Conservation (phyloP, 1,139 yeast species). For the Spathaspora sp. region DNA sequence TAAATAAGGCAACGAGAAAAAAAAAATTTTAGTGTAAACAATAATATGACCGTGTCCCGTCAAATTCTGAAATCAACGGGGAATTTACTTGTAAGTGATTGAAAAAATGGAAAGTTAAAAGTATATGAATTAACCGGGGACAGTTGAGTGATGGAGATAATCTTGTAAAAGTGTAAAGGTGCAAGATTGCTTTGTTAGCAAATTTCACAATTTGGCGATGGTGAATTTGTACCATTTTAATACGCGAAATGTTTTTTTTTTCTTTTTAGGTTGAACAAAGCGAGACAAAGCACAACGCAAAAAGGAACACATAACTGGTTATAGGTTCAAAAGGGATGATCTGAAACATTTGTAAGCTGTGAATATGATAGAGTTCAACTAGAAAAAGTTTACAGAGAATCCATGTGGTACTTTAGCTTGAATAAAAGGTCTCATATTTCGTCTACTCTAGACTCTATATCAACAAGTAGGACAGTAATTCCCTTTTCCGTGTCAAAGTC, state of each 20-base stretch:
- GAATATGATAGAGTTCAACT: not conserved
- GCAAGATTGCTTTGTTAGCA: not conserved
- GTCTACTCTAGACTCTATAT: not conserved
- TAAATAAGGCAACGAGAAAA: not conserved
- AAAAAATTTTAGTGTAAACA: not conserved
- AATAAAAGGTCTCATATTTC: not conserved
- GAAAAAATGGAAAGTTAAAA: not conserved
- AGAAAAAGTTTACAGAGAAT: not conserved
- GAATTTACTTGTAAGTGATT: no score
- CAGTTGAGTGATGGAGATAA: not conserved
- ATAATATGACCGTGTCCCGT: not conserved
- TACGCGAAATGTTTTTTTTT: constrained; percentile 1
- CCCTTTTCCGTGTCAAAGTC: no score
- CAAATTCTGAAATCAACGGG: no score
- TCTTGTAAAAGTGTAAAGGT: not conserved
- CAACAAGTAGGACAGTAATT: no score
- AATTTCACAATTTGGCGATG: not conserved
- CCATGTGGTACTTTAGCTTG: not conserved
- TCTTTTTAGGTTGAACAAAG: not conserved
- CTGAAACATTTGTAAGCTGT: no score
- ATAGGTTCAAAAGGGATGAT: no score
- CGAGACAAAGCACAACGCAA: not conserved
- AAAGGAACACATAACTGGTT: not conserved
- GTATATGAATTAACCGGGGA: not conserved
- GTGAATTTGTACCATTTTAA: not conserved